A percentile compares a stretch with the other conserved stretches of the same genome.
Conservation (phyloP, 768 basidiomycete genomes). For the Hygrophorus pudorinus region DNA sequence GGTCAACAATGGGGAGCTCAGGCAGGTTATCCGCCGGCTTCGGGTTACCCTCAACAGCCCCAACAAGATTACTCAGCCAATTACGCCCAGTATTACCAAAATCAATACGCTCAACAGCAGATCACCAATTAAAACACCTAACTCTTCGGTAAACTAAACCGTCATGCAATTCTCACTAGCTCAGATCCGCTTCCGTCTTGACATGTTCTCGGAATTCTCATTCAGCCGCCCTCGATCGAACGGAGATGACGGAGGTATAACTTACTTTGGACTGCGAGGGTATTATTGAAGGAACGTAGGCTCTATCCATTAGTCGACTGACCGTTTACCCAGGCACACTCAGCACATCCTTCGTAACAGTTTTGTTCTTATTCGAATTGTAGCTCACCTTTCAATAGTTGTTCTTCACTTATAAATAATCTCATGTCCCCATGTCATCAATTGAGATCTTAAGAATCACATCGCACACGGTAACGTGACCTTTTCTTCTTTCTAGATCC, state of each 20-base stretch:
- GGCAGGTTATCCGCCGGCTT: conserved; percentile 36
- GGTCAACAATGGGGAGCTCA: conserved; percentile 27
- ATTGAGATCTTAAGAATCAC: background rate
- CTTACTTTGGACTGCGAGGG: conserved; percentile 13
- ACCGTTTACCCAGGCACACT: conserved; percentile 11
- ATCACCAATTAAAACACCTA: conserved; percentile 21
- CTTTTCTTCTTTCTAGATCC: background rate
- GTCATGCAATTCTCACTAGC: conserved; percentile 14
- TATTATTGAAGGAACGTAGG: conserved; percentile 14
- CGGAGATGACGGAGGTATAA: conserved; percentile 10
- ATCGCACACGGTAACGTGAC: background rate
- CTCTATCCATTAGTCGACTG: conserved; percentile 15
- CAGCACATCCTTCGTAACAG: conserved; percentile 6
- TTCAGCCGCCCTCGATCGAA: conserved; percentile 1
- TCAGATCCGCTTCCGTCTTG: conserved; percentile 10
- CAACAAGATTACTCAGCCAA: conserved; percentile 63
- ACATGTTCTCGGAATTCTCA: conserved; percentile 5
- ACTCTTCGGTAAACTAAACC: conserved; percentile 29
- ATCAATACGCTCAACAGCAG: conserved; percentile 77
- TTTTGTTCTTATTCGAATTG: conserved; percentile 9
- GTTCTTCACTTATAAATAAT: background rate
- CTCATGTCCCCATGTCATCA: background rate
- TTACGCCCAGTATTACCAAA: conserved; percentile 84
- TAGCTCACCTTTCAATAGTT: conserved; percentile 1
- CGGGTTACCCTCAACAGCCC: conserved; percentile 35